Evolutionary conservation across 2,329 filamentous ascomycete species (phyloP).

Genomic region (Venturia carpophila): DNA sequence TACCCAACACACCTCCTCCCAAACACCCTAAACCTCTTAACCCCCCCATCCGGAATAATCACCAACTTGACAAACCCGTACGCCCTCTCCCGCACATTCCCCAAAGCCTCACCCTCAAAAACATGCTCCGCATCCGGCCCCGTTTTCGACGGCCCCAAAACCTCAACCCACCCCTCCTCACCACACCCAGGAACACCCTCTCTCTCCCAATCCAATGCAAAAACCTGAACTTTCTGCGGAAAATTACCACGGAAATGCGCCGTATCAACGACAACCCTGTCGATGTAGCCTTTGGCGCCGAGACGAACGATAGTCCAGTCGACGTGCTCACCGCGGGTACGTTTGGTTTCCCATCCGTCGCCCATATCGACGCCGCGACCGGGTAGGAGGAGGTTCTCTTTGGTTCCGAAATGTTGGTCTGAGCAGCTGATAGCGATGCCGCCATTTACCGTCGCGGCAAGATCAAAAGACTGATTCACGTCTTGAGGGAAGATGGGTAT

Average conservation of each 20-base stretch:
- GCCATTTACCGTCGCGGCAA: conserved; percentile 71
- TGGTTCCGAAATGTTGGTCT: conserved; percentile 78
- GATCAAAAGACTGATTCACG: conserved; percentile 58
- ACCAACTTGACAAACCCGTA: conserved; percentile 84
- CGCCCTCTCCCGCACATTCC: conserved; percentile 46
- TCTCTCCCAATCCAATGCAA: conserved; percentile 48
- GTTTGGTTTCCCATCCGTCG: conserved; percentile 78
- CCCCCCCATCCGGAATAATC: conserved; percentile 87
- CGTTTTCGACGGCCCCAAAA: conserved; percentile 59
- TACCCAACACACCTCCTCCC: conserved; percentile 33
- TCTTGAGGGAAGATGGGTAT: conserved; percentile 68
- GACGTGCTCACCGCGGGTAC: conserved; percentile 64
- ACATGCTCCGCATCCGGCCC: conserved; percentile 66
- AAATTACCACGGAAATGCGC: conserved; percentile 80
- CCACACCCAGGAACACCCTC: conserved; percentile 49
- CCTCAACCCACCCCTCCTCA: conserved; percentile 55
- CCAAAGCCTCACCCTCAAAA: conserved; percentile 41
- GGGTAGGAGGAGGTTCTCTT: conserved; percentile 71
- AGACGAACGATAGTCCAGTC: conserved; percentile 77
- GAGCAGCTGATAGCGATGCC: conserved; percentile 68
- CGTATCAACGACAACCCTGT: conserved; percentile 67
- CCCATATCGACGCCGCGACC: conserved; percentile 78
- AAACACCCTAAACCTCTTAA: conserved; percentile 77
- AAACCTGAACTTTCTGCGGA: conserved; percentile 64
- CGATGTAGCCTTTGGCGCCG: conserved; percentile 56